Percentiles rank a stretch among this genome's conserved stretches.
Evolutionary conservation across 169 alveolate species (phyloP).

Genomic region (Cryptosporidium sp.): DNA sequence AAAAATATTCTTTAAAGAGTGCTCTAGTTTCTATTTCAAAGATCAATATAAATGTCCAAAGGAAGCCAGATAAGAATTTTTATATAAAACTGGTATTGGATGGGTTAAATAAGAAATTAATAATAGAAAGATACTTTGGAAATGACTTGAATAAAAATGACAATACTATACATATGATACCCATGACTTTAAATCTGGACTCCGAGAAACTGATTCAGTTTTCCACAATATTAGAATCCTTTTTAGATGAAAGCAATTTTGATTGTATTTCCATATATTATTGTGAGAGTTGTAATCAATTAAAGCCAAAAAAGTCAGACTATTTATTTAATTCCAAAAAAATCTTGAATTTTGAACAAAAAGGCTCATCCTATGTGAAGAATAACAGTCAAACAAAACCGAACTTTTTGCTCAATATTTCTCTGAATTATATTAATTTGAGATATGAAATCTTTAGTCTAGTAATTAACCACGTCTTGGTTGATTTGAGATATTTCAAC

Average conservation of each 20-base stretch:
- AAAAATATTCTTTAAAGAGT: not conserved
- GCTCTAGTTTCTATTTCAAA: not conserved
- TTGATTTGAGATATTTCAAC: not conserved
- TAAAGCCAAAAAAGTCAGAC: not conserved
- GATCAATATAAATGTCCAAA: not conserved
- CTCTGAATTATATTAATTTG: slow-evolving; percentile 8
- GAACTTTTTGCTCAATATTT: not conserved
- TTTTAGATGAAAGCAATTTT: slow-evolving; percentile 4
- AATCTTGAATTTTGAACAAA: not conserved
- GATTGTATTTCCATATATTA: not conserved
- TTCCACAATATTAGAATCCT: not conserved
- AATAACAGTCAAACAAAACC: not conserved
- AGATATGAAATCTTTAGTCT: slow-evolving; percentile 44
- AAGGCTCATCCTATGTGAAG: not conserved
- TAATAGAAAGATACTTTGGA: not conserved
- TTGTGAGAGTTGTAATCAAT: slow-evolving; percentile 3
- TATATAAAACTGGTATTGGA: not conserved
- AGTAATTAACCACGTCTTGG: not conserved
- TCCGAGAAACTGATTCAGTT: slow-evolving; percentile 1
- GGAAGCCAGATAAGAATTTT: not conserved
- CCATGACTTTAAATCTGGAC: slow-evolving; percentile 26
- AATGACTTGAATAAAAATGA: not conserved
- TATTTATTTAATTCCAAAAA: not conserved
- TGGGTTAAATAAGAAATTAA: slow-evolving; percentile 12
- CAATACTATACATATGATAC: not conserved